Conservation (phyloP, 371 early-diverging fungal species). For the Saksenaea vasiformis region DNA sequence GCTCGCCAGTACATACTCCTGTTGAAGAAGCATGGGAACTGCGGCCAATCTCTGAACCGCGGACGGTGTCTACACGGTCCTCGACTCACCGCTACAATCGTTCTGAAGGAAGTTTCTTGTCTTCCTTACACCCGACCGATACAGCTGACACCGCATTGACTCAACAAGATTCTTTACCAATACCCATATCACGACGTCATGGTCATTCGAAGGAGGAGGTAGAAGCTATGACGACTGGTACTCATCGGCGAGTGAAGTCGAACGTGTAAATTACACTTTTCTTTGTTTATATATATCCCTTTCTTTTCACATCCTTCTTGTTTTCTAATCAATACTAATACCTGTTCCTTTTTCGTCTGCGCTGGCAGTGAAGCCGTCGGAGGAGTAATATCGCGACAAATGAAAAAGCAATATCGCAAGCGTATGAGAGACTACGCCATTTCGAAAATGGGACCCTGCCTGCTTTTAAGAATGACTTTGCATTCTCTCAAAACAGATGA, state of each 20-base stretch:
- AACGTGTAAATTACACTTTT: slow-evolving; percentile 10
- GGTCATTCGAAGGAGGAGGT: neutral
- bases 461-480: no score
- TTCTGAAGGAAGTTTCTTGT: slow-evolving; percentile 8
- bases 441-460: no score
- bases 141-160: neutral
- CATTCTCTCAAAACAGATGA: no score
- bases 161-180: neutral
- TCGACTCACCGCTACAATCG: slow-evolving; percentile 11
- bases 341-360: no score
- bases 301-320: slow-evolving; percentile 2
- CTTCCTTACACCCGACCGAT: slow-evolving; percentile 1
- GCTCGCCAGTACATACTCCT: neutral
- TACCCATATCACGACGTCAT: neutral
- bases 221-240: slow-evolving; percentile 3
- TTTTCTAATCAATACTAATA: no score
- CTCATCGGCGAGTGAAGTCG: slow-evolving; percentile 18
- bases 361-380: no score
- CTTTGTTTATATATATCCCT: neutral
- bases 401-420: no score
- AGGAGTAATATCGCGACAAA: no score
- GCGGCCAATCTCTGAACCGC: neutral
- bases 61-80: neutral
- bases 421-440: no score
- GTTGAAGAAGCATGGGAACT: slow-evolving; percentile 13